These are phyloP conservation scores for Fusarium oxysporum DNA, from an alignment of 2,329 filamentous ascomycete genomes.

Conservation along the genomic window DNA sequence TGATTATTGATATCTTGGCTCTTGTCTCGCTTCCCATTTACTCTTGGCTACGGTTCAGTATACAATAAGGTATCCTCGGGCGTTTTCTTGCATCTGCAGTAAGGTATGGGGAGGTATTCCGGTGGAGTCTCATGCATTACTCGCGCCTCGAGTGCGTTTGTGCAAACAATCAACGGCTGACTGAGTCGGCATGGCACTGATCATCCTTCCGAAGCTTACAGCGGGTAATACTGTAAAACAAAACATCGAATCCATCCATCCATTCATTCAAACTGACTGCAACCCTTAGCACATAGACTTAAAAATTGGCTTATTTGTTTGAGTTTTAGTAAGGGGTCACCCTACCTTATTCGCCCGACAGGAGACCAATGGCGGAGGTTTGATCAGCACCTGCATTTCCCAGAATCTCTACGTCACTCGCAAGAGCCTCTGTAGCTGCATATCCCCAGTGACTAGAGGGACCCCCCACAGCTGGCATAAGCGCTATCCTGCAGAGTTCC, in stretches of 20 bases:
- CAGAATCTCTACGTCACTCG: conserved; percentile 3
- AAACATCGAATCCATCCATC: background rate
- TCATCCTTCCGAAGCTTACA: background rate
- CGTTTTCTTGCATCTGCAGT: background rate
- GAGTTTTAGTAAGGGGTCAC: conserved; percentile 34
- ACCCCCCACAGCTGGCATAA: background rate
- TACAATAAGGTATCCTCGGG: background rate
- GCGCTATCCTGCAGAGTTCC: background rate
- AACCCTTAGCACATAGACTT: conserved; percentile 29
- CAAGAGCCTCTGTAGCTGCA: conserved; percentile 20
- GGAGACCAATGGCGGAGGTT: conserved; percentile 1
- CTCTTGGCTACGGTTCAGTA: conserved; percentile 1
- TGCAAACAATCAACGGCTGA: background rate
- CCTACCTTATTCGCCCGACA: background rate
- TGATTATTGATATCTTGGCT: conserved; percentile 16
- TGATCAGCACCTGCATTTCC: conserved; percentile 23
- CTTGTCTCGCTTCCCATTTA: conserved; percentile 1
- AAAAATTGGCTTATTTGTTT: conserved; percentile 42
- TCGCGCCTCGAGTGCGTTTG: background rate
- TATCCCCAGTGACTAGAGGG: conserved; percentile 1
- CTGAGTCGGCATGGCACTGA: background rate
- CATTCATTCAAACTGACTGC: background rate
- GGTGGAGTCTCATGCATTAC: background rate
- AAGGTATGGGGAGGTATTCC: background rate
- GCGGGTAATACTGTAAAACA: conserved; percentile 19